A percentile compares a stretch with the other conserved stretches of the same genome.
phyloP scores from a whole-genome alignment of 345 rosid species.

The Arabidopsis thaliana region TAIR10.1 NC_003071.7:12400001-12400500 shows the following conservation, averaged over 20 bases:
- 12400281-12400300: slow-evolving; percentile 95
- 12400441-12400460: background rate
- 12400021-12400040: slow-evolving; percentile 76
- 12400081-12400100: slow-evolving; percentile 90
- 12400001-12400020: slow-evolving; percentile 54
- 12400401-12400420: background rate
- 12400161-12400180: slow-evolving; percentile 18
- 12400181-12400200: slow-evolving; percentile 1
- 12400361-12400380: slow-evolving; percentile 15
- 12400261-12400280: slow-evolving; percentile 77
- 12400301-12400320: slow-evolving; percentile 82
- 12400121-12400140: slow-evolving; percentile 87
- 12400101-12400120: slow-evolving; percentile 74
- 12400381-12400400: slow-evolving; percentile 12
- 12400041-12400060: slow-evolving; percentile 71
- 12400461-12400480: background rate
- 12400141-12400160: slow-evolving; percentile 70
- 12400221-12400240: background rate
- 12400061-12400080: slow-evolving; percentile 82
- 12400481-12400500: slow-evolving; percentile 56
- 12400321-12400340: slow-evolving; percentile 69
- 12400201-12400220: slow-evolving; percentile 1
- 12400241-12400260: slow-evolving; percentile 26
- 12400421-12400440: background rate
- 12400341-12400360: slow-evolving; percentile 78